Base-by-base conservation (phyloP, 768 basidiomycete species). In the Collybia mongolica region DNA sequence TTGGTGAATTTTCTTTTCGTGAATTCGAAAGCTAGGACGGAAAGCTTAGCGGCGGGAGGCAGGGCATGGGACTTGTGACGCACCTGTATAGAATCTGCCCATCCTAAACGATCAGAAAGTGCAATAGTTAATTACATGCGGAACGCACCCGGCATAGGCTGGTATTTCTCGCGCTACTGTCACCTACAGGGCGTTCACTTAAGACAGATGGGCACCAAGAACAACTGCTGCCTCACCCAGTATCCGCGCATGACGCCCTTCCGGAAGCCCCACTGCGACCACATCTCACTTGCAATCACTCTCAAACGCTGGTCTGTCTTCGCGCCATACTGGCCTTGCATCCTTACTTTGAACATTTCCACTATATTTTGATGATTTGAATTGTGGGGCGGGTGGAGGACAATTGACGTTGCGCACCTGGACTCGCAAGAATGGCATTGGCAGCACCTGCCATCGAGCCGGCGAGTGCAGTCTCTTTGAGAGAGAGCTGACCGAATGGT, bases 271-370 rank as follows among this genome's bases (percentile, higher is more conserved):
- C 87, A 93, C 53, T 91, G 72, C 24, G 62, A 67, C 87, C 92
- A 97, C 86, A 94, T 92, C 56, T 95, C 93, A 18, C 70, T 72
- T 14, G 81, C 82, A 7, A 98, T 77, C 6, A 72, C 76, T 29
- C 86, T 71, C 22, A 99, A 74, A 36, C 82, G 79, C 66, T 95
- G 88, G 64, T 98, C 94, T 7, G 79, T 76, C 11, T 82, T 75
- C 3, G 75, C 77, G 9, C 95, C 96, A 58, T 97, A 96, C 64
- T 98, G 91, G 6, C 89, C 94, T 68, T 97, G 95, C 96, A 97
- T 97, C 15, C 91, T 81, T 23, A 98, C 92, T 70, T 99, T 98
- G 75, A 98, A 98, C 90, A 98, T 92, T 69, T 99, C 97, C 44
- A 93, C 91, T 92, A 17, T 6, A 19, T 32, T 8, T 43, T 9